Evolutionary conservation across 345 rosid genomes (phyloP).

Genomic region (Eucalyptus polyanthemos): DNA sequence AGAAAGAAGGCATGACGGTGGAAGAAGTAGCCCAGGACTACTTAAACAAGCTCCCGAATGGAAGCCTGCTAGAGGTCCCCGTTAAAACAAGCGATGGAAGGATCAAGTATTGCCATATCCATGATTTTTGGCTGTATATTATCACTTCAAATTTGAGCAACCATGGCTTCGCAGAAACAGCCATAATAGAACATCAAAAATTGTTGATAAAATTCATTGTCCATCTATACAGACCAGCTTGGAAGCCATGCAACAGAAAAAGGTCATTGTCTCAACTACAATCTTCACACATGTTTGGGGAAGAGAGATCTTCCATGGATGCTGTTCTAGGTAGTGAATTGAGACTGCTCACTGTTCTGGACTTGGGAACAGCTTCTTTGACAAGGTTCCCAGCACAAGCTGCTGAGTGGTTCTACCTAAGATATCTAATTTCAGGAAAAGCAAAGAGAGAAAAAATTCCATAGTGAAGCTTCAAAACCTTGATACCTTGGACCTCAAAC

Average conservation of each 20-base stretch:
- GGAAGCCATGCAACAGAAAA: background rate
- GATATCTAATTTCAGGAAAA: constrained; percentile 16
- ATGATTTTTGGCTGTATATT: constrained; percentile 14
- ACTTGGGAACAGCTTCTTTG: constrained; percentile 15
- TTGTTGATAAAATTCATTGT: constrained; percentile 19
- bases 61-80: constrained; percentile 22
- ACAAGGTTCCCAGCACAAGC: background rate
- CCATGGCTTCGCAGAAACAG: constrained; percentile 9
- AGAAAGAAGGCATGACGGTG: constrained; percentile 13
- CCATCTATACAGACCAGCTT: constrained; percentile 8
- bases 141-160: constrained; percentile 17
- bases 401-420: constrained; percentile 1
- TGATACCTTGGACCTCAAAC: constrained; percentile 32
- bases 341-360: constrained; percentile 17
- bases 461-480: constrained; percentile 29
- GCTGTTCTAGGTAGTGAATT: background rate
- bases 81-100: constrained; percentile 8
- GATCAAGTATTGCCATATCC: constrained; percentile 13
- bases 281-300: constrained; percentile 18
- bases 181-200: background rate
- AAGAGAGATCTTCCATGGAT: background rate
- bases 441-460: constrained; percentile 11
- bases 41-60: constrained; percentile 16
- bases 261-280: constrained; percentile 7
- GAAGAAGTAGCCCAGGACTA: constrained; percentile 37